These are phyloP conservation scores for Fusarium sp. DNA, from an alignment of 2,329 filamentous ascomycete genomes.

Conservation along the genomic window DNA sequence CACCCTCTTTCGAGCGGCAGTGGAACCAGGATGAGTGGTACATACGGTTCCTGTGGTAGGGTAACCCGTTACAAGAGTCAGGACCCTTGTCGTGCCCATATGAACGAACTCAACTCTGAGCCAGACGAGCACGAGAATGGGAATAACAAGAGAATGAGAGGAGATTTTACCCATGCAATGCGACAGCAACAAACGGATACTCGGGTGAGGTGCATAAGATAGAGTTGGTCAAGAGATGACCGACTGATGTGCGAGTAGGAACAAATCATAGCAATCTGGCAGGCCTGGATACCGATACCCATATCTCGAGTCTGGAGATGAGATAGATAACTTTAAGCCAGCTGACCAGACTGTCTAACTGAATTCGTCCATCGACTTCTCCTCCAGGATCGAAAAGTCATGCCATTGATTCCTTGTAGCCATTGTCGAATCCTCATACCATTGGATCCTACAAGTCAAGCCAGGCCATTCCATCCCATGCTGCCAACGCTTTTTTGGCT, in stretches of 20 bases:
- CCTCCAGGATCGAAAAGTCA: constrained; percentile 2
- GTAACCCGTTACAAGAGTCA: constrained; percentile 33
- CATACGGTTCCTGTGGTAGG: constrained; percentile 3
- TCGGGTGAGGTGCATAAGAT: neutral
- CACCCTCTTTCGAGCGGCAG: constrained; percentile 33
- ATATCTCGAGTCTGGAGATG: neutral
- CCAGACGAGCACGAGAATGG: constrained; percentile 31
- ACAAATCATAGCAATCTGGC: neutral
- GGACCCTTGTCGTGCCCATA: constrained; percentile 36
- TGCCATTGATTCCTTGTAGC: constrained; percentile 7
- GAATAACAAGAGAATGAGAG: constrained; percentile 15
- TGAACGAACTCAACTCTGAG: constrained; percentile 43
- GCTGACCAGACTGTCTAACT: neutral
- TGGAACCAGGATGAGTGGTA: constrained; percentile 30
- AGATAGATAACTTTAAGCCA: neutral
- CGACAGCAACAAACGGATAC: neutral
- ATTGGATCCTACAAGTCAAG: constrained; percentile 20
- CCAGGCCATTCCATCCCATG: constrained; percentile 23
- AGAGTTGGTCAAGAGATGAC: neutral
- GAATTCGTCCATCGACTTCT: constrained; percentile 2
- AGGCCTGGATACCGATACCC: neutral
- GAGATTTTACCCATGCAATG: constrained; percentile 9
- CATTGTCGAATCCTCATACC: constrained; percentile 9
- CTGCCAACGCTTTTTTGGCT: constrained; percentile 12
- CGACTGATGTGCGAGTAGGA: neutral